These are phyloP conservation scores for Pythium folliculosum DNA, from an alignment of 352 stramenopile species.

Conservation along the genomic window DNA sequence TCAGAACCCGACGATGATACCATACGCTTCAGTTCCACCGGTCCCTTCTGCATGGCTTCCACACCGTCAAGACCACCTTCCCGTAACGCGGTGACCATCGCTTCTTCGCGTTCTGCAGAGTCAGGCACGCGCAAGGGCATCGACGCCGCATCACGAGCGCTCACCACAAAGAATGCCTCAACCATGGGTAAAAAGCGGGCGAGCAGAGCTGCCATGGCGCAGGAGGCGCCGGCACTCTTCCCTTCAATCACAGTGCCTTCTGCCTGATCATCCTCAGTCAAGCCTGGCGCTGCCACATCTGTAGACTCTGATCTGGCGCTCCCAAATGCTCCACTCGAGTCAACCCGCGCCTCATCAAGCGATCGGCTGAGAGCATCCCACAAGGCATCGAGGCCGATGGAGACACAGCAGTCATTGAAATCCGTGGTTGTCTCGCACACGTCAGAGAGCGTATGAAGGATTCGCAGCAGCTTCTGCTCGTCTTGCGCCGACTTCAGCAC, in stretches of 20 bases:
- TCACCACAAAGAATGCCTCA: constrained; percentile 99
- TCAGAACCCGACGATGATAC: constrained; percentile 50
- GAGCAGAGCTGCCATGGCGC: constrained; percentile 93
- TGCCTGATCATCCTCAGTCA: constrained; percentile 57
- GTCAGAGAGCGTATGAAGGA: constrained; percentile 95
- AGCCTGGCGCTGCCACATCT: not conserved
- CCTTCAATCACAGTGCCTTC: constrained; percentile 86
- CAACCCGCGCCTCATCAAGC: constrained; percentile 65
- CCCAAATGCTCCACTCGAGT: constrained; percentile 14
- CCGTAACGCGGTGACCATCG: constrained; percentile 70
- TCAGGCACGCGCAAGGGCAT: constrained; percentile 78
- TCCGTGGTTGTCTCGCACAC: constrained; percentile 66
- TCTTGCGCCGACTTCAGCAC: constrained; percentile 80
- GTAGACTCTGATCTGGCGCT: not conserved
- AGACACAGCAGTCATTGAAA: constrained; percentile 74
- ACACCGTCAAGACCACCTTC: constrained; percentile 57
- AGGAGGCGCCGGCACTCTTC: constrained; percentile 86
- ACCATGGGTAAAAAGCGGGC: constrained; percentile 97
- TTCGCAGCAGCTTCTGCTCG: constrained; percentile 95
- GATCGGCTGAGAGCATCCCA: constrained; percentile 80
- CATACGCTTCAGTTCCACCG: constrained; percentile 35
- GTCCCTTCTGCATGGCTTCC: constrained; percentile 25
- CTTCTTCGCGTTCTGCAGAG: constrained; percentile 76
- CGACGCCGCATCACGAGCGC: constrained; percentile 85
- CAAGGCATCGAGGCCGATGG: constrained; percentile 66